phyloP scores from a whole-genome alignment of 305 asterid genomes.

The Solanum aculeatissimum region DNA sequence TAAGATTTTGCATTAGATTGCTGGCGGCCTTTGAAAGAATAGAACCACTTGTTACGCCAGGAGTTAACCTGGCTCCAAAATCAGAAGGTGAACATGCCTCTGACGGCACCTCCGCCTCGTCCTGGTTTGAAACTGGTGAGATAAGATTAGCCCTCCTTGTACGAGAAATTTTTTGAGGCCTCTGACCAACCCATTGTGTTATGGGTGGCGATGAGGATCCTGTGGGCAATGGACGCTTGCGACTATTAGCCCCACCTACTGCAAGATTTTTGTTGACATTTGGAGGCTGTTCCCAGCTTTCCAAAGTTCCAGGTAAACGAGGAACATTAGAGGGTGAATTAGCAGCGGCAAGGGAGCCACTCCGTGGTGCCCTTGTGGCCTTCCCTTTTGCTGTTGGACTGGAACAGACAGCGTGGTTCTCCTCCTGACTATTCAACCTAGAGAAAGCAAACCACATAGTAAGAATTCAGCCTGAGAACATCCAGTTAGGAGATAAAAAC shows the following conservation, averaged over 20 bases:
- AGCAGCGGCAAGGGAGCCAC: conserved; percentile 38
- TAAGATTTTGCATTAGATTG: conserved; percentile 40
- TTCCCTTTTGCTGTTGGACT: conserved; percentile 69
- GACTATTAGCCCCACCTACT: conserved; percentile 53
- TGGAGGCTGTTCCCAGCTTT: conserved; percentile 81
- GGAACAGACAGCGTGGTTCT: conserved; percentile 32
- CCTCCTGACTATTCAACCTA: conserved; percentile 86
- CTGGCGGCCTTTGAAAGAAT: conserved; percentile 42
- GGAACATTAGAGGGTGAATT: conserved; percentile 40
- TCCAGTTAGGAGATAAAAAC: background rate
- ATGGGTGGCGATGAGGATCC: conserved; percentile 89
- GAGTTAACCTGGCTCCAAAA: conserved; percentile 53
- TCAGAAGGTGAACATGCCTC: conserved; percentile 86
- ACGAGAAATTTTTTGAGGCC: conserved; percentile 88
- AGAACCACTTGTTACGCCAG: conserved; percentile 46
- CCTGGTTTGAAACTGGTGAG: conserved; percentile 74
- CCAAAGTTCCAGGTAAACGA: conserved; percentile 56
- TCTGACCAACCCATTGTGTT: conserved; percentile 97
- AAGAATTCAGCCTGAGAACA: background rate
- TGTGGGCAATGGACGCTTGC: conserved; percentile 70
- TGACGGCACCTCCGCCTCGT: conserved; percentile 60
- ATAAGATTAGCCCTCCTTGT: conserved; percentile 85
- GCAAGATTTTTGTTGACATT: conserved; percentile 45
- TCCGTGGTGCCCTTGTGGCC: conserved; percentile 86
- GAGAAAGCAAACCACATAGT: conserved; percentile 13